Base-by-base conservation (phyloP, 495 filamentous ascomycete genomes). In the Daldinia concentrica region DNA sequence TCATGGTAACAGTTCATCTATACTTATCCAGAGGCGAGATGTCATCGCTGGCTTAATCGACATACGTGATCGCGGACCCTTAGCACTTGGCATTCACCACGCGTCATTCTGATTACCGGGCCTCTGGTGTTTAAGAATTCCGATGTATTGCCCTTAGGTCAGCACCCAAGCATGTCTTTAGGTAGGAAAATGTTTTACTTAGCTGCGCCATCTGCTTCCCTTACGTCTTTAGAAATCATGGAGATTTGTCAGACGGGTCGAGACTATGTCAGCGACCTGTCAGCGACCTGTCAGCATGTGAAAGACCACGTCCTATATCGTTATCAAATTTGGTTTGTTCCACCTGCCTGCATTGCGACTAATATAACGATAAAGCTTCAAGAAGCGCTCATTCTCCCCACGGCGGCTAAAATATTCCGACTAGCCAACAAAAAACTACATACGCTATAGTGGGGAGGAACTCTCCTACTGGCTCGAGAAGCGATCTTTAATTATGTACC, bases 221-320 rank as follows among this genome's bases (percentile, higher is more conserved):
- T 62, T 63, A 22, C 48, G 15, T 62, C 22, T 36, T 51, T 34
- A 15, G 27, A 34, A 30, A 58, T 57, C 51, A 62, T 62, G 4
- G 43, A 63, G 56, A 62, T 73, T 73, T 68, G 32, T 65, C 51
- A 69, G 51, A 17, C 51, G 56, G 51, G 32, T 58, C 56, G 22
- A 52, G 32, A 9, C 4, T 62, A 55, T 51, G 71, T 69, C 71
- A 69, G 71, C 65, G 30, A 45, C 43, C 59, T 51, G 71, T 69
- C 71, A 69, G 71, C 65, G 30, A 45, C 43, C 59, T 73, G 57
- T 66, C 62, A 73, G 65, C 43, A 48, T 66, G 59, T 58, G 50
- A 45, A 63, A 67, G 29, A 54, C 59, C 51, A 58, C 68, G 39
- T 48, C 36, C 50, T 51, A 29, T 22, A 48, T 24, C 17, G 34